Base-by-base conservation (phyloP, 495 filamentous ascomycete species). In the Aspergillus incahuasiensis region DNA sequence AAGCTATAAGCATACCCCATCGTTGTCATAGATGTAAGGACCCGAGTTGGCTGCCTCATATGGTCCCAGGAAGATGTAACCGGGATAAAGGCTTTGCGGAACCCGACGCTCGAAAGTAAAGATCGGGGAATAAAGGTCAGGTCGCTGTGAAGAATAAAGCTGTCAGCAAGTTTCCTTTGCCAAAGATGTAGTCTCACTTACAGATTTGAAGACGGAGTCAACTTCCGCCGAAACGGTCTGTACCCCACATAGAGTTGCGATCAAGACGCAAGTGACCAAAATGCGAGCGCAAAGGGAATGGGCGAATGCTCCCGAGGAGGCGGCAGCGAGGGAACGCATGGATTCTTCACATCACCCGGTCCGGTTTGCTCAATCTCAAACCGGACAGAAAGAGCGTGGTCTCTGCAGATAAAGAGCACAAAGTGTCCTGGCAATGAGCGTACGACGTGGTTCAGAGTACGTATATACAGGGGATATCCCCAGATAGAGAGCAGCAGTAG, bases 21-120 rank as follows among this genome's bases (percentile, higher is more conserved):
- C 55, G 52, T 66, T 72, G 55, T 76, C 73, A 39, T 70, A 78
- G 16, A 78, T 74, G 55, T 78, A 74, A 0, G 75, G 75, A 0
- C 71, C 75, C 8, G 74, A 67, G 22, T 73, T 72, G n/a, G 66
- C 56, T 0, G 64, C 56, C 28, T 75, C 70, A 39, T 75, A 75
- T 0, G 75, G 75, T 8, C 72, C 69, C 16, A 77, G 55, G 28
- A 75, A 78, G 21, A 77, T 75, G 50, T 74, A 77, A 15, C 74
- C 75, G 0, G 73, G 72, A 18, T 59, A 68, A 28, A 77, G 59
- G 44, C 71, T 69, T 6, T 66, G 57, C 12, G 64, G 54, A 6
- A 61, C 52, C 40, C 59, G 63, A 16, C 56, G 54, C 46, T 74
- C 66, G 21, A 75, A 48, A 1, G 64, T 64, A 19, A 77, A 59